Percentiles rank a stretch among this genome's conserved stretches.
Conservation (phyloP, 257 asterid species). For the Solanum chmielewskii region DNA sequence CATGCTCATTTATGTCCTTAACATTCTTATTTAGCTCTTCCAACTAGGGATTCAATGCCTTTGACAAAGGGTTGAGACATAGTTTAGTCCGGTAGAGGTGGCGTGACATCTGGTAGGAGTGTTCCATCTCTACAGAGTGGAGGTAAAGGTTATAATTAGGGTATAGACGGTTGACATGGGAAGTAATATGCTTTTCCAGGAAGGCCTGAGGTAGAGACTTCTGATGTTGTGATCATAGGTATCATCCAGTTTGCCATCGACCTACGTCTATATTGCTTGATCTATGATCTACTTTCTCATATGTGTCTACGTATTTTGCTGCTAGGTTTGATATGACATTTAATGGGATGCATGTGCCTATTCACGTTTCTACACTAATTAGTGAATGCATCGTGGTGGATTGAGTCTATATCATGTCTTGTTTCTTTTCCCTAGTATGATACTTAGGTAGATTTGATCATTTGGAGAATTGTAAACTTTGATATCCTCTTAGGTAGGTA, state of each 20-base stretch:
- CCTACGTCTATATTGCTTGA: neutral
- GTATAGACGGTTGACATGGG: fast-evolving
- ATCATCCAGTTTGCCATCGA: neutral
- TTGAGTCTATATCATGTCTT: neutral
- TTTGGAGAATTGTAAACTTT: neutral
- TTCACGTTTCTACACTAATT: neutral
- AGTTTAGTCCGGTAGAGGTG: too few species aligned
- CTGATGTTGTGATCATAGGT: neutral
- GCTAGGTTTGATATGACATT: neutral
- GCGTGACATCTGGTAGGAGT: too few species aligned
- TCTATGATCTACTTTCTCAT: neutral
- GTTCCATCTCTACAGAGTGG: neutral
- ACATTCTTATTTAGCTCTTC: too few species aligned
- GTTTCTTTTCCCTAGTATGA: neutral
- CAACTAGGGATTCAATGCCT: too few species aligned
- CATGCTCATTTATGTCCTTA: too few species aligned
- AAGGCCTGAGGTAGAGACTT: neutral
- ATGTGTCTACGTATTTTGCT: too few species aligned
- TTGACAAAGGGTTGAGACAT: too few species aligned
- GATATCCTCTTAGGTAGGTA: neutral
- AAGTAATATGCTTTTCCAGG: neutral
- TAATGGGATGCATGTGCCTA: neutral
- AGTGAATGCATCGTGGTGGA: neutral
- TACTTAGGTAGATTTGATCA: neutral
- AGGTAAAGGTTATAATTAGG: neutral